These are phyloP conservation scores for Lantana camara DNA, from an alignment of 257 asterid species.

Conservation along the genomic window DNA sequence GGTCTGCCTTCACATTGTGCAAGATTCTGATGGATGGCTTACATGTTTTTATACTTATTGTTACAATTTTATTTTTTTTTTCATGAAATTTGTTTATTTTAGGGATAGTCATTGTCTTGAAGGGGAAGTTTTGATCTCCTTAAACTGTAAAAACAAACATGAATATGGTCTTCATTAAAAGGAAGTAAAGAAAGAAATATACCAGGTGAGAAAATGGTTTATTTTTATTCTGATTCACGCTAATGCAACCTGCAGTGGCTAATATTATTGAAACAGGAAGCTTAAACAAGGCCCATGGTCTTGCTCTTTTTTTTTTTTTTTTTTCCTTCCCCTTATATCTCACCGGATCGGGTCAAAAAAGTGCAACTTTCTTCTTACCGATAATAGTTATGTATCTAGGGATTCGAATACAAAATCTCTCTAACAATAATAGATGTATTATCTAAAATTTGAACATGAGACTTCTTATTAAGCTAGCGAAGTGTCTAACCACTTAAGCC, in stretches of 20 bases:
- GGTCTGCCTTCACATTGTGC: conserved; percentile 90
- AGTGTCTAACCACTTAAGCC: too few species aligned
- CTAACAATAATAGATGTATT: too few species aligned
- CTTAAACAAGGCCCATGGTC: too few species aligned
- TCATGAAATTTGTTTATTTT: conserved; percentile 18
- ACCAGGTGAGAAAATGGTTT: not conserved
- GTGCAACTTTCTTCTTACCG: too few species aligned
- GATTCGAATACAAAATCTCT: too few species aligned
- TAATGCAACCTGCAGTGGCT: conserved; percentile 13
- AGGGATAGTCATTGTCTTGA: not conserved
- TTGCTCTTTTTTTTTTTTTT: too few species aligned
- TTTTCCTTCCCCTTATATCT: too few species aligned
- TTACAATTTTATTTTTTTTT: not conserved
- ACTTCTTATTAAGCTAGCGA: too few species aligned
- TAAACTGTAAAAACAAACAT: conserved; percentile 29
- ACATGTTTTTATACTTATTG: not conserved
- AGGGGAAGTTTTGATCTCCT: not conserved
- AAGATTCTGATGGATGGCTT: conserved; percentile 39
- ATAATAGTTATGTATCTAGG: too few species aligned
- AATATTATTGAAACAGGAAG: not conserved
- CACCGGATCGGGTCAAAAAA: too few species aligned
- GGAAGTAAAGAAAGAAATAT: not conserved
- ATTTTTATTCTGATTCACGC: conserved; percentile 9
- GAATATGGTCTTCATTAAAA: not conserved
- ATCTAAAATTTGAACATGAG: too few species aligned